Evolutionary conservation across 2,329 filamentous ascomycete species (phyloP), one percentile per base, ranked within the genome.

Genomic region (Ilyonectria robusta): DNA sequence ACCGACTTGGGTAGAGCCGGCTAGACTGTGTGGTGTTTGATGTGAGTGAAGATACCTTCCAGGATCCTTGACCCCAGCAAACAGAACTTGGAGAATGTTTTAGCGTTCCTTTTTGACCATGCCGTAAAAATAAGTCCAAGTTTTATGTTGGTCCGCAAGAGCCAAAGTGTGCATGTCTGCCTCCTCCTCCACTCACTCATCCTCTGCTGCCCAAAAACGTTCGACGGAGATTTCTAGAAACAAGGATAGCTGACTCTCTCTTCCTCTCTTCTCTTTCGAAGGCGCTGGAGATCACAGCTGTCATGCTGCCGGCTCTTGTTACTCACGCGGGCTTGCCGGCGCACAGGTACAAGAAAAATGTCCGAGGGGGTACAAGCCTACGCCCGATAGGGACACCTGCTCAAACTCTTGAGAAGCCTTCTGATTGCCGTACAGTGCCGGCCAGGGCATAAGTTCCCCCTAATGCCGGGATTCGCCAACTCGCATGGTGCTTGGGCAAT

Each of bases 261-360:
- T 26, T 31, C 44, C 33, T 40, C 65, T 53, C 47, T 65, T 62
- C 42, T 61, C 23, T 56, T 13, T 56, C 47, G 47, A 33, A 46
- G 50, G 58, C 59, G 44, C 42, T 57, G 53, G 57, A 67, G 57
- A 57, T 48, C 59, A 65, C 58, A 57, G 68, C 70, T 75, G 74
- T 73, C 72, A 76, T 63, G 67, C 68, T 66, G 70, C 67, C 64
- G 51, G 59, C 56, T 66, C 58, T 70, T 67, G 79, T 80, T 75
- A 77, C 77, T 77, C 78, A 80, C 77, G 78, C 77, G 77, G 79
- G 77, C 77, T 72, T 75, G 72, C 72, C 70, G 73, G 78, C 65
- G 80, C 80, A 82, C 82, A 82, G 81, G 74, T 75, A 79, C 78
- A 79, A 72, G 67, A 74, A 79, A 79, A 80, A 75, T 78, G 74